Conservation (phyloP, 208 protist genomes). For the Leptomonas seymouri region DNA sequence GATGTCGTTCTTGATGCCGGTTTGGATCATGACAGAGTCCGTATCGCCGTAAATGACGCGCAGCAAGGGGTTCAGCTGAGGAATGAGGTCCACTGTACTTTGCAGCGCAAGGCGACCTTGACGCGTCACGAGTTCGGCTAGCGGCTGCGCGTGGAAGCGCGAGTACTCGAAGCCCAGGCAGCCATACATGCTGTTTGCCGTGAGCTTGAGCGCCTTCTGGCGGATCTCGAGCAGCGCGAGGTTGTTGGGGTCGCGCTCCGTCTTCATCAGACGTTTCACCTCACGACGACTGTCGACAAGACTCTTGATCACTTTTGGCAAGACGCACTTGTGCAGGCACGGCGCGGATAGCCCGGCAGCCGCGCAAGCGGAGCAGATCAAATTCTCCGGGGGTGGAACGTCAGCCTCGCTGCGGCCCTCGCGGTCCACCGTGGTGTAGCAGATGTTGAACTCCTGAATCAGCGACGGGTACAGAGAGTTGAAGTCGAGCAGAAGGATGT, state of each 20-base stretch:
- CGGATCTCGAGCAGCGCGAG: slow-evolving; percentile 95
- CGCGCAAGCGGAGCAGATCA: slow-evolving; percentile 81
- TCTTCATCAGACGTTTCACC: slow-evolving; percentile 96
- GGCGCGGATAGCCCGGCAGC: slow-evolving; percentile 54
- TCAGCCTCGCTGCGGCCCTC: slow-evolving; percentile 38
- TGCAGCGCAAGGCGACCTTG: slow-evolving; percentile 96
- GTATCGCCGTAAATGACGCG: slow-evolving; percentile 99
- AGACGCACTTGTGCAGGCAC: slow-evolving; percentile 88
- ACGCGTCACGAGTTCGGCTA: slow-evolving; percentile 98
- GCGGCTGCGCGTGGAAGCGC: slow-evolving; percentile 98
- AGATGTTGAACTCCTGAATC: slow-evolving; percentile 99
- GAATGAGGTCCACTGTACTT: slow-evolving; percentile 94
- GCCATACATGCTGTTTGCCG: slow-evolving; percentile 99
- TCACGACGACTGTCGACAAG: slow-evolving; percentile 94
- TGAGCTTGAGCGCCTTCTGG: slow-evolving; percentile 98
- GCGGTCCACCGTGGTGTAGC: slow-evolving; percentile 98
- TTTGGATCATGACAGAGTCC: slow-evolving; percentile 99
- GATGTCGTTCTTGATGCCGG: slow-evolving; percentile 89
- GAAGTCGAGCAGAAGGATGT: slow-evolving; percentile 99
- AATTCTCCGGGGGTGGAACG: slow-evolving; percentile 69
- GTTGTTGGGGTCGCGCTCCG: slow-evolving; percentile 80
- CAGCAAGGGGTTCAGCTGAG: slow-evolving; percentile 86
- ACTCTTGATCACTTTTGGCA: slow-evolving; percentile 95
- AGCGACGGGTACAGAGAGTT: slow-evolving; percentile 99
- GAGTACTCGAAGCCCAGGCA: slow-evolving; percentile 99